phyloP scores from a whole-genome alignment of 2,329 filamentous ascomycete species.

The Pezicula carpinea region DNA sequence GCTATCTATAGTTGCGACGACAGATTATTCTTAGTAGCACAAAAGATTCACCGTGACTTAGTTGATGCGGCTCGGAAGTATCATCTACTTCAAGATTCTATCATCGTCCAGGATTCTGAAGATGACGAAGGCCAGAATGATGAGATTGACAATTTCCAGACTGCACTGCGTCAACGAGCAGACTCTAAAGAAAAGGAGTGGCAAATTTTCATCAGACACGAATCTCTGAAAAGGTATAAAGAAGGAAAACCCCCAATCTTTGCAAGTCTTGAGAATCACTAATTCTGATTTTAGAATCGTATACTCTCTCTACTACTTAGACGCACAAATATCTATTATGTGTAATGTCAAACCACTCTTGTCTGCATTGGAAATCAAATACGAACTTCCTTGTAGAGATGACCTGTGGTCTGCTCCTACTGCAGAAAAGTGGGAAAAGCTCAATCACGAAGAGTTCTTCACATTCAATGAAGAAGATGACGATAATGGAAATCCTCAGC shows the following conservation, averaged over 20 bases:
- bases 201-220: neutral
- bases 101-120: neutral
- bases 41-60: neutral
- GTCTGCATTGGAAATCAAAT: neutral
- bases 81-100: neutral
- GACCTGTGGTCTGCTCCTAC: neutral
- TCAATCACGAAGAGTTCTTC: neutral
- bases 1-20: neutral
- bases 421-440: neutral
- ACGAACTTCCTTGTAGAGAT: neutral
- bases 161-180: neutral
- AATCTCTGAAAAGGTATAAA: constrained; percentile 1
- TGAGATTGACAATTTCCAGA: neutral
- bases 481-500: neutral
- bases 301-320: neutral
- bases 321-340: neutral
- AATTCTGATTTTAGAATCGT: neutral
- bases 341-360: neutral
- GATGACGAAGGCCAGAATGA: neutral
- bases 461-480: constrained; percentile 1
- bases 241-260: neutral
- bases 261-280: neutral
- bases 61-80: neutral
- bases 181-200: neutral
- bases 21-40: neutral